A percentile compares a stretch with the other conserved stretches of the same genome.
These are phyloP conservation scores for Auxenochlorella pyrenoidosa DNA, from an alignment of 139 green algal genomes.

Conservation along the genomic window DNA sequence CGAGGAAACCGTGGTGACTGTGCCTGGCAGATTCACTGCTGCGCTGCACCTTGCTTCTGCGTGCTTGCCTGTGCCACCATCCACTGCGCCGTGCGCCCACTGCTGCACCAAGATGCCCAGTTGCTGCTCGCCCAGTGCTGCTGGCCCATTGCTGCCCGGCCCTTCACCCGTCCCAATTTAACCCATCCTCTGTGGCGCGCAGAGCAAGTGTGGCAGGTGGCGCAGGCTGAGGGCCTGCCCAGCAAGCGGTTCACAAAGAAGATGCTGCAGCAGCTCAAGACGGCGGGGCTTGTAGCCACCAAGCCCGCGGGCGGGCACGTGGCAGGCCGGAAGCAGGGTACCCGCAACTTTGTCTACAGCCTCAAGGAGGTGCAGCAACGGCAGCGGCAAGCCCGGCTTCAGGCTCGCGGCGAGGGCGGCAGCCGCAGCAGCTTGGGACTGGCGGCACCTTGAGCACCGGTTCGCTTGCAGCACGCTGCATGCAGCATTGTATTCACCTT, in stretches of 20 bases:
- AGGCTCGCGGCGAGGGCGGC: not conserved
- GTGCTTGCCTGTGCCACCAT: no score
- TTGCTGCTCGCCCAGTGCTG: no score
- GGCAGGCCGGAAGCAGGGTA: not conserved
- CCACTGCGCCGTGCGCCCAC: no score
- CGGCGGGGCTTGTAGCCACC: not conserved
- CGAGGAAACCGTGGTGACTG: no score
- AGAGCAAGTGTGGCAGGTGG: constrained; percentile 40
- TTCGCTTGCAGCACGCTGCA: not conserved
- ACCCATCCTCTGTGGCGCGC: not conserved
- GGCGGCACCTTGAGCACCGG: not conserved
- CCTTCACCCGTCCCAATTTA: not conserved
- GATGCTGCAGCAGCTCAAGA: constrained; percentile 38
- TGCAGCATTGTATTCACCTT: no score
- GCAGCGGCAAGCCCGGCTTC: not conserved
- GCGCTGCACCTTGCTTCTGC: no score
- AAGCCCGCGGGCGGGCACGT: not conserved
- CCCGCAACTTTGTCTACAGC: not conserved
- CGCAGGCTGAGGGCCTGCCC: constrained; percentile 37
- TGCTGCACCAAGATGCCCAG: no score
- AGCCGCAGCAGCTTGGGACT: not conserved
- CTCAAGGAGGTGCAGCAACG: not conserved
- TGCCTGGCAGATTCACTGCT: no score
- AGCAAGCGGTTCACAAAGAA: constrained; percentile 50
- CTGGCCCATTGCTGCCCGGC: not conserved